Base-by-base conservation (phyloP, 2,329 filamentous ascomycete species). In the Aspergillus oerlinghausenensis region DNA sequence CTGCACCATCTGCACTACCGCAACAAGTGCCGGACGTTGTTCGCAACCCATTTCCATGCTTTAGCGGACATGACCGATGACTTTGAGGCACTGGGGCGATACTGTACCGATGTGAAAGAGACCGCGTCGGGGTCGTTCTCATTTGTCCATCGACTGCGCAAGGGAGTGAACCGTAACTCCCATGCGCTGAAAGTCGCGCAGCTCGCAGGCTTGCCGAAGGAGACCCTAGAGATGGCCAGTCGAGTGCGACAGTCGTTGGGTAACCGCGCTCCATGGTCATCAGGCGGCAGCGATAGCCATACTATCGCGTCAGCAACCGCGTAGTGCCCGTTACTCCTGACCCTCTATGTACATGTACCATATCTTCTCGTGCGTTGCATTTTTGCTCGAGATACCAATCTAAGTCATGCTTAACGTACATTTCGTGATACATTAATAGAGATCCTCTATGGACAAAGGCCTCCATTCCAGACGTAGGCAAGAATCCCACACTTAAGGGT, bases 121-220 rank as follows among this genome's bases (percentile, higher is more conserved):
- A 87, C 89, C 51, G 65, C 80, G 0, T 83, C 84, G 0, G 86
- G 86, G 1, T 74, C 71, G 0, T 99, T 97, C 71, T 85, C 88
- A 45, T 99, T 96, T 76, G 82, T 95, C 55, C 92, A 99, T 76
- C 88, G 83, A 63, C 75, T 99, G 73, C 84, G 84, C 54, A 85
- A 82, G 70, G 94, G 94, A 0, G 84, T 96, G 56, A 99, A 97
- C 73, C 83, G 86, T 52, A 80, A 88, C 63, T 95, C 90, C 60
- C 94, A 99, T 76, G 94, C 95, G 19, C 78, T 99, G 58, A 97
- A 97, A 70, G 94, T 99, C n/a, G 94, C 94, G 2, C 82, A 83
- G 60, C 77, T 97, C 63, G 95, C 94, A 5, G 92, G 91, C 1
- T 67, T 97, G 65, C 92, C 92, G 0, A 84, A 87, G 58, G 78